A percentile compares a stretch with the other conserved stretches of the same genome.
These are phyloP conservation scores for Fragilariopsis cylindrus DNA, from an alignment of 108 stramenopile species.

Conservation along the genomic window DNA sequence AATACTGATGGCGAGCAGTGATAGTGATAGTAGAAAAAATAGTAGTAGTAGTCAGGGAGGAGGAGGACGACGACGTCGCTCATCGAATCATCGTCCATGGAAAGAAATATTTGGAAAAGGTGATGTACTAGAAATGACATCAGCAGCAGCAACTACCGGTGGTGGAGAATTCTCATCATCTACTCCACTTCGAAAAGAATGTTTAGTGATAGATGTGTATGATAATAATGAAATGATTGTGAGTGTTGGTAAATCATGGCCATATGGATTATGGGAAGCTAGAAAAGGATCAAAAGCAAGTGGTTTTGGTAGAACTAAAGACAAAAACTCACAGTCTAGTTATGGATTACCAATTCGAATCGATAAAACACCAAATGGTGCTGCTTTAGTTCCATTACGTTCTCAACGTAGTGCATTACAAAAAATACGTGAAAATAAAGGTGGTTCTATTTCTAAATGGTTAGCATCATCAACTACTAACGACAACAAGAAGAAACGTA, in stretches of 20 bases:
- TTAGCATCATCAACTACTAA: constrained; percentile 11
- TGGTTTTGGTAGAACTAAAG: no score
- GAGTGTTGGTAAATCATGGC: constrained; percentile 61
- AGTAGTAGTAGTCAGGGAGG: neutral
- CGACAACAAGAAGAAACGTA: neutral
- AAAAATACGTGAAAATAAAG: constrained; percentile 38
- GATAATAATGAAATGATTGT: constrained; percentile 46
- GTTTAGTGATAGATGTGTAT: constrained; percentile 61
- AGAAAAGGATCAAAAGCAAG: constrained; percentile 29
- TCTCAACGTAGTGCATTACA: constrained; percentile 56
- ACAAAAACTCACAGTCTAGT: no score
- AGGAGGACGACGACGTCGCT: neutral
- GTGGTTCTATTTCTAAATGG: constrained; percentile 39
- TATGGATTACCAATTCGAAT: constrained; percentile 44
- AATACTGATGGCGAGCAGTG: neutral
- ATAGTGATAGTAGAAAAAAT: no score
- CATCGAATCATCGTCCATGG: neutral
- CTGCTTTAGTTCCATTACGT: constrained; percentile 43
- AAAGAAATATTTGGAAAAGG: constrained; percentile 53
- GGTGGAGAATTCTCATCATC: neutral
- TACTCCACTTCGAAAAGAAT: constrained; percentile 36
- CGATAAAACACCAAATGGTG: constrained; percentile 32
- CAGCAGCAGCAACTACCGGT: constrained; percentile 20
- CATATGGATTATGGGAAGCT: constrained; percentile 62
- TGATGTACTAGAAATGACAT: constrained; percentile 58